Percentiles rank a stretch among this genome's conserved stretches.
These are phyloP conservation scores for Smallanthus sonchifolius DNA, from an alignment of 129 eudicot species.

Conservation along the genomic window DNA sequence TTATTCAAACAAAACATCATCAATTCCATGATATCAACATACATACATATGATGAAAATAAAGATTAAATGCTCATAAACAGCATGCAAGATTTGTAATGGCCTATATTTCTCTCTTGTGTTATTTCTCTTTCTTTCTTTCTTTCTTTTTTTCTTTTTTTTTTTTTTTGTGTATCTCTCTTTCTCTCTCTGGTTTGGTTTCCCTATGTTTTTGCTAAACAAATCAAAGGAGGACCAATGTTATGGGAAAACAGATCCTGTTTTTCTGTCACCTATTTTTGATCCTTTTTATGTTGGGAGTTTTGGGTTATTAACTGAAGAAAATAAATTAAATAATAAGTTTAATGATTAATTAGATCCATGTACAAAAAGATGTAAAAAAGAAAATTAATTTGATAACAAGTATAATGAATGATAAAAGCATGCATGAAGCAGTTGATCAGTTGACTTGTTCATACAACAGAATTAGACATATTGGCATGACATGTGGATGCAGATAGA, in stretches of 20 bases:
- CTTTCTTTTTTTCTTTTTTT: background rate
- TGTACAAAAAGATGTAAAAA: conserved; percentile 3
- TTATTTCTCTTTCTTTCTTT: background rate
- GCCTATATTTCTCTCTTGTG: background rate
- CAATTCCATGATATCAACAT: conserved; percentile 10
- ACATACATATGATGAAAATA: conserved; percentile 10
- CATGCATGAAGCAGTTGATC: background rate
- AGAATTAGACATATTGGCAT: background rate
- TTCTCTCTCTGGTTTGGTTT: conserved; percentile 33
- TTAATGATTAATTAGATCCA: background rate
- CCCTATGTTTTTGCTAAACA: conserved; percentile 34
- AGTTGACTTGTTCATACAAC: conserved; percentile 25
- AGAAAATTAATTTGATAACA: background rate
- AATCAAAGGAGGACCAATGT: conserved; percentile 29
- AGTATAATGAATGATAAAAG: background rate
- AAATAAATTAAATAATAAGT: background rate
- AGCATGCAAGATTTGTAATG: conserved; percentile 5
- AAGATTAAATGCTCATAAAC: conserved; percentile 15
- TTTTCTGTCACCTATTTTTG: background rate
- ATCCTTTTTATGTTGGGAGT: conserved; percentile 25
- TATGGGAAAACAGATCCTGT: conserved; percentile 12
- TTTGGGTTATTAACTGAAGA: conserved; percentile 5
- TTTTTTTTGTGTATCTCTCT: background rate
- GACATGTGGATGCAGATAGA: conserved; percentile 17
- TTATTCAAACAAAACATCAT: conserved; percentile 26